Base-by-base conservation (phyloP, 345 rosid species). In the Viola odorata region DNA sequence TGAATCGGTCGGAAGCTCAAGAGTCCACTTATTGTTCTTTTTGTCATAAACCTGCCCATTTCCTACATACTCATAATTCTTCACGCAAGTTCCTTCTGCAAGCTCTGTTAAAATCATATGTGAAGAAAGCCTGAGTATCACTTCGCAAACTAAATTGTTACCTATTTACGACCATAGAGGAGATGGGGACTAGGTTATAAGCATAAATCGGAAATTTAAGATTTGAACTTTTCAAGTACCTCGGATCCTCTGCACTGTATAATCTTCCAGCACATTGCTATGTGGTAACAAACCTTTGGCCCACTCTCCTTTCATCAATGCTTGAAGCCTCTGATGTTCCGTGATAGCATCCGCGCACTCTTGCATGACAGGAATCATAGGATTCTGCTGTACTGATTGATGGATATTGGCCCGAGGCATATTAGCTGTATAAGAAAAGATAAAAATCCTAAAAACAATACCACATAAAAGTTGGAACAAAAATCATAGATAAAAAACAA, bases 281-380 rank as follows among this genome's bases (percentile, higher is more conserved):
- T 87, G 86, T 5, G 95, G 94, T 48, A 94, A 89, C 72, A 94
- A 68, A 63, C 90, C 97, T 73, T 86, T 94, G 60, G 83, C 86
- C 92, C 91, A 87, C 65, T 90, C 97, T 59, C 96, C 97, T 85
- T 86, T 94, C 91, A 90, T 80, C 77, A 94, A 76, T 6, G 83
- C 73, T 40, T 75, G 87, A 68, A 94, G 97, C 82, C 83, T 87
- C 74, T 87, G 97, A 70, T 94, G 99, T 78, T 87, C 96, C 6
- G 88, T 85, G 70, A 90, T 78, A 42, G 91, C 95, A 86, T 87
- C 90, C 38, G 85, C 76, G 55, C 96, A 90, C 71, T 85, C 87
- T 80, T 86, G 96, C 86, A 92, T 85, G 52, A 78, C 37, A 6
- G 95, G 83, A 53, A 85, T 68, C 68, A 74, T 57, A 16, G 90